Evolutionary conservation across 2,329 filamentous ascomycete species (phyloP).

Genomic region (Claviceps citrina): DNA sequence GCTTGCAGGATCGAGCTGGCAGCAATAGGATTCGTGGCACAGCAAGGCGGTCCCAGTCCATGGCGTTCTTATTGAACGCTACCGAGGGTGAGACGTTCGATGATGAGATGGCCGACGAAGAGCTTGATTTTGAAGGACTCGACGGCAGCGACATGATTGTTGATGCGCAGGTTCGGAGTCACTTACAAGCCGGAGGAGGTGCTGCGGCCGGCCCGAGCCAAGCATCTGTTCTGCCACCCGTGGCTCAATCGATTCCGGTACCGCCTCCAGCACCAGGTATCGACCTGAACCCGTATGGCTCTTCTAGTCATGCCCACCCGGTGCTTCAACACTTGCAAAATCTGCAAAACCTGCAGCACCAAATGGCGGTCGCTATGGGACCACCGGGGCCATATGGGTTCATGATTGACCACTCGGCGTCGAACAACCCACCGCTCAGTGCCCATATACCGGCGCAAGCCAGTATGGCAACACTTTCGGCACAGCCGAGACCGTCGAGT

Average conservation of each 20-base stretch:
- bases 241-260: slow-evolving; percentile 14
- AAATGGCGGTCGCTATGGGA: slow-evolving; percentile 9
- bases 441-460: slow-evolving; percentile 13
- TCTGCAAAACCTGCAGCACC: background rate
- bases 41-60: slow-evolving; percentile 7
- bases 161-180: slow-evolving; percentile 17
- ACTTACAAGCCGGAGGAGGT: slow-evolving; percentile 1
- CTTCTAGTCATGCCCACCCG: slow-evolving; percentile 9
- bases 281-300: slow-evolving; percentile 12
- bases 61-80: slow-evolving; percentile 10
- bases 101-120: slow-evolving; percentile 29
- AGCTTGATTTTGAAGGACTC: slow-evolving; percentile 27
- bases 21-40: slow-evolving; percentile 7
- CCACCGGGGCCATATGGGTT: slow-evolving; percentile 14
- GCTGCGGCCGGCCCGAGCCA: background rate
- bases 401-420: slow-evolving; percentile 15
- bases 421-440: slow-evolving; percentile 8
- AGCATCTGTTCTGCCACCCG: slow-evolving; percentile 2
- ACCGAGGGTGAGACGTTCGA: slow-evolving; percentile 23
- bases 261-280: slow-evolving; percentile 15
- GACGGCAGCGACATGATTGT: slow-evolving; percentile 25
- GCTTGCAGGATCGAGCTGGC: slow-evolving; percentile 9
- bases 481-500: slow-evolving; percentile 9
- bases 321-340: slow-evolving; percentile 9
- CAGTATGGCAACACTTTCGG: slow-evolving; percentile 16